Percentiles rank a stretch among this genome's conserved stretches.
These are phyloP conservation scores for Setaria italica DNA, from an alignment of 202 grass and related monocot genomes.

Conservation along the genomic window DNA sequence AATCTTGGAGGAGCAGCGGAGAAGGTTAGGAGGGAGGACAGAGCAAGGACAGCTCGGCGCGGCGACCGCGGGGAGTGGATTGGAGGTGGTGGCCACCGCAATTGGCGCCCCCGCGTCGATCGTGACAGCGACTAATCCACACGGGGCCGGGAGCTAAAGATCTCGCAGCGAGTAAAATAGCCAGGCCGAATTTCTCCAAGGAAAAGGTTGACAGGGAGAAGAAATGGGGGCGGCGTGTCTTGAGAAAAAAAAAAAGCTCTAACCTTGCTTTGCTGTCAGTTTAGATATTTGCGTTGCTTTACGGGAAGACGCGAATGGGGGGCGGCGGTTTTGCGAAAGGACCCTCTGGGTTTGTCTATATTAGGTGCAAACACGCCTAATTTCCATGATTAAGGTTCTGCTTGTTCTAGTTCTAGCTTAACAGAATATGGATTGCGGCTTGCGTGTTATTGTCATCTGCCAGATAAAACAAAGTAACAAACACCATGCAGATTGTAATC, in stretches of 20 bases:
- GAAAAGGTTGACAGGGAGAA: constrained; percentile 22
- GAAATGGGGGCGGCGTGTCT: neutral
- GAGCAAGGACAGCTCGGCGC: constrained; percentile 49
- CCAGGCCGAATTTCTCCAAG: constrained; percentile 14
- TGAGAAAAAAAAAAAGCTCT: neutral
- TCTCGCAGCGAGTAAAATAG: constrained; percentile 12
- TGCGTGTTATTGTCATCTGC: too few relatives aligned
- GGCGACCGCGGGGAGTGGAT: constrained; percentile 55
- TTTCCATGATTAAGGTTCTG: too few relatives aligned
- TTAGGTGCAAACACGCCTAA: neutral
- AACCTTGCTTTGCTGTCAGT: constrained; percentile 25
- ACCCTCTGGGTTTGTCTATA: neutral
- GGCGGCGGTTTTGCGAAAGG: neutral
- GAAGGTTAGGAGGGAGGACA: constrained; percentile 14
- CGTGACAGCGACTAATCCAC: constrained; percentile 58
- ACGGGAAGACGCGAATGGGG: neutral
- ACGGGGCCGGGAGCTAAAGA: constrained; percentile 11
- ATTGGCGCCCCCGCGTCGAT: constrained; percentile 32
- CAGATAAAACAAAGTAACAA: too few relatives aligned
- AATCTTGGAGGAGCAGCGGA: constrained; percentile 36
- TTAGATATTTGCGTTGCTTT: constrained; percentile 33
- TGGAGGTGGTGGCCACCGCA: constrained; percentile 55
- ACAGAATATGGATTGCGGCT: too few relatives aligned
- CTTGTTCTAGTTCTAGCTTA: too few relatives aligned
- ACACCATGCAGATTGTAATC: too few relatives aligned